Base-by-base conservation (phyloP, 768 basidiomycete species). In the Chalciporus piperatus region DNA sequence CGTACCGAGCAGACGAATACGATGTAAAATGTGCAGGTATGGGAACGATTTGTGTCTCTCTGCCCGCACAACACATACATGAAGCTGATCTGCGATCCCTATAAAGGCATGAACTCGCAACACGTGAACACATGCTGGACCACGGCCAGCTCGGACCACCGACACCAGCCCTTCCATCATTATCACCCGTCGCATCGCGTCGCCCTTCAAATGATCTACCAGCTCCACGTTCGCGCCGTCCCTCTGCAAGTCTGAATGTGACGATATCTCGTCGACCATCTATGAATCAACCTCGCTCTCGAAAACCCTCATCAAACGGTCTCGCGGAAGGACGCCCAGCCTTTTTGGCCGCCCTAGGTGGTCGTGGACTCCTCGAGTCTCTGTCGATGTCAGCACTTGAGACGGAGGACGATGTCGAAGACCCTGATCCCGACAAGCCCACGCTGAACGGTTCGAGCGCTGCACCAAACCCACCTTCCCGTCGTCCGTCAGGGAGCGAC, bases 101-200 rank as follows among this genome's bases (percentile, higher is more conserved):
- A 25, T 25, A 54, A 48, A 87, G 92, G 61, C 84, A 86, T 52
- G 91, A 92, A 60, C 77, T 98, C 13, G 94, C 94, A 1, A 81
- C 89, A 0, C 77, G 89, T n/a, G 92, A 94, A 63, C 90, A 97
- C 65, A 92, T 98, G 89, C 80, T 93, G 42, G 89, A 93, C 66
- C 92, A 95, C 60, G 87, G 86, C 5, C 87, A 91, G 60, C 70
- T 89, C 4, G 85, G 85, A 3, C 81, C 85, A 10, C 74, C 82
- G 2, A 88, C 86, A 0, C 85, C 84, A 4, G 74, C 78, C 6
- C 52, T 68, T 5, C 67, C 69, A 2, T 67, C 69, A 1, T 58
- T 71, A 5, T 76, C 83, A 0, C 82, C 81, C 13, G 77, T 70
- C 12, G 33, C 59, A 8, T 83, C 83, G 1, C 73, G 78, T n/a